These are phyloP conservation scores for Rhytidhysteron rufulum DNA, from an alignment of 2,329 filamentous ascomycete species.

Conservation along the genomic window DNA sequence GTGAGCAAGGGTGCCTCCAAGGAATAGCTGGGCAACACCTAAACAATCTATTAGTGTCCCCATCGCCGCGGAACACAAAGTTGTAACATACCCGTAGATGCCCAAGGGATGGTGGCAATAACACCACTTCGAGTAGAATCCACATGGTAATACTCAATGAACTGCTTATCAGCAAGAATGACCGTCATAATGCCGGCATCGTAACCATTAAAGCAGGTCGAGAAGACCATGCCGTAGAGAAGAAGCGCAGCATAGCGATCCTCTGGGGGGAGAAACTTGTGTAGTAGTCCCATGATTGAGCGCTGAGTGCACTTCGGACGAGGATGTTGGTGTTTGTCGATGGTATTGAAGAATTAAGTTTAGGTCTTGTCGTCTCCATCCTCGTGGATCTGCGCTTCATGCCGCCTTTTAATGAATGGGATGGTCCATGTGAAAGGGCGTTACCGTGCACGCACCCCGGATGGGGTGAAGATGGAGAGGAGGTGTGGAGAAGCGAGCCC, in stretches of 20 bases:
- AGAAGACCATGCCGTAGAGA: slow-evolving; percentile 39
- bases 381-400: no score
- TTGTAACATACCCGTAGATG: slow-evolving; percentile 29
- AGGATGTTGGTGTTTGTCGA: no score
- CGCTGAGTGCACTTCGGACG: no score
- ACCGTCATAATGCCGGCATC: slow-evolving; percentile 44
- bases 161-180: slow-evolving; percentile 42
- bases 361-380: no score
- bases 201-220: slow-evolving; percentile 42
- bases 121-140: slow-evolving; percentile 33
- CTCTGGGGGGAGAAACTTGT: slow-evolving; percentile 36
- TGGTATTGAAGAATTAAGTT: no score
- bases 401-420: no score
- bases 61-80: not conserved
- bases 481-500: no score
- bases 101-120: slow-evolving; percentile 42
- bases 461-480: no score
- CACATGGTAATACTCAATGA: slow-evolving; percentile 39
- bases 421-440: no score
- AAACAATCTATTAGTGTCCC: not conserved
- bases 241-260: slow-evolving; percentile 37
- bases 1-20: slow-evolving; percentile 38
- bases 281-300: slow-evolving; percentile 26
- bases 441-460: no score
- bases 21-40: slow-evolving; percentile 37